A percentile compares a stretch with the other conserved stretches of the same genome.
Evolutionary conservation across 345 rosid genomes (phyloP).

Genomic region (Moringa oleifera): DNA sequence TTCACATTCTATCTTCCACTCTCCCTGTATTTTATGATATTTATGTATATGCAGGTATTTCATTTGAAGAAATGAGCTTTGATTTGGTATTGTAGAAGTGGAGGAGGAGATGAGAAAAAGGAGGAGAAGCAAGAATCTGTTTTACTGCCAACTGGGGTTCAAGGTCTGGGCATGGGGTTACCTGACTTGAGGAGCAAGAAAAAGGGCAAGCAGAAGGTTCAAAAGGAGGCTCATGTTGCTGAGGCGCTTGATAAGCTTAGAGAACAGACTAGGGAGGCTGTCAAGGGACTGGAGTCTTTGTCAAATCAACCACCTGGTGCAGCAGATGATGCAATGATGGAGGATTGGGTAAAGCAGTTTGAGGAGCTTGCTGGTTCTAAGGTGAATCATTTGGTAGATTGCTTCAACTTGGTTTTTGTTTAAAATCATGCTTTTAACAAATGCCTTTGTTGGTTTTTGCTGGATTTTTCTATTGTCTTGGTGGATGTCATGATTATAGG

Average conservation of each 20-base stretch:
- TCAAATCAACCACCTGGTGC: slow-evolving; percentile 31
- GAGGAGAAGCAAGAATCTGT: slow-evolving; percentile 31
- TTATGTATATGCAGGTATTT: background rate
- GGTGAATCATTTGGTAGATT: slow-evolving; percentile 28
- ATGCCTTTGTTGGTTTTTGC: background rate
- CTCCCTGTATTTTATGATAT: slow-evolving; percentile 1
- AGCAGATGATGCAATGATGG: slow-evolving; percentile 74
- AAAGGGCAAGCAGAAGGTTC: slow-evolving; percentile 64
- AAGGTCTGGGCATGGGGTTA: slow-evolving; percentile 88
- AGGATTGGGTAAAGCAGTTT: slow-evolving; percentile 97
- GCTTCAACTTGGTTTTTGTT: background rate
- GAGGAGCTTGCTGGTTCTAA: slow-evolving; percentile 83
- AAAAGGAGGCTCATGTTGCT: slow-evolving; percentile 63
- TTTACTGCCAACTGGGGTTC: slow-evolving; percentile 55
- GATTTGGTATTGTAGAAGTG: slow-evolving; percentile 30
- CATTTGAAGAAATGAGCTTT: background rate
- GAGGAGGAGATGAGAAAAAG: slow-evolving; percentile 33
- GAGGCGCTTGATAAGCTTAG: slow-evolving; percentile 86
- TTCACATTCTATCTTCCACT: slow-evolving; percentile 4
- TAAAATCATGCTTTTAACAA: background rate
- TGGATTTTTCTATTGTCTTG: background rate
- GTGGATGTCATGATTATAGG: background rate
- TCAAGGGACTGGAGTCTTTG: slow-evolving; percentile 75
- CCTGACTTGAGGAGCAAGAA: slow-evolving; percentile 86
- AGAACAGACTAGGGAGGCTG: slow-evolving; percentile 83